These are phyloP conservation scores for Amanita exitialis DNA, from an alignment of 768 basidiomycete species.

Conservation along the genomic window DNA sequence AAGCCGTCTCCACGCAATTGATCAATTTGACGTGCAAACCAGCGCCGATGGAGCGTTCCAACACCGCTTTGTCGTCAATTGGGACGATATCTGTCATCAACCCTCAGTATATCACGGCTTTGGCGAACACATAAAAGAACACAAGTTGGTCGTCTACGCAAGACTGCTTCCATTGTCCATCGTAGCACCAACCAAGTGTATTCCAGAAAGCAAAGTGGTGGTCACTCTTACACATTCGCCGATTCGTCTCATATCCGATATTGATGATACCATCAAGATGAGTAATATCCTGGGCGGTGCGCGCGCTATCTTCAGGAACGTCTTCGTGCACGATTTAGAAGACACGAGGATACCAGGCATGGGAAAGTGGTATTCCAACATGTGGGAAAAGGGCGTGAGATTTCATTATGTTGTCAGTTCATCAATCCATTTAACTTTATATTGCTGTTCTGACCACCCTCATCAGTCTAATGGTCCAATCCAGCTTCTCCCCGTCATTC, in stretches of 20 bases:
- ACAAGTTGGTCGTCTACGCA: slow-evolving; percentile 45
- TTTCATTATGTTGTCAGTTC: slow-evolving; percentile 84
- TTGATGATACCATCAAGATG: slow-evolving; percentile 87
- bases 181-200: neutral
- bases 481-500: slow-evolving; percentile 71
- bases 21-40: slow-evolving; percentile 42
- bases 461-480: slow-evolving; percentile 80
- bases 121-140: slow-evolving; percentile 39
- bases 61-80: slow-evolving; percentile 47
- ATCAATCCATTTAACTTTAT: neutral
- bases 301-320: slow-evolving; percentile 77
- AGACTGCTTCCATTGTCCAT: slow-evolving; percentile 31
- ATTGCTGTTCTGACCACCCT: neutral
- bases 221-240: slow-evolving; percentile 50
- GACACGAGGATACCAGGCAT: slow-evolving; percentile 79
- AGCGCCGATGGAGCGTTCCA: slow-evolving; percentile 68
- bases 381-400: slow-evolving; percentile 62
- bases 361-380: slow-evolving; percentile 64
- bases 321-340: slow-evolving; percentile 77
- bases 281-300: slow-evolving; percentile 75
- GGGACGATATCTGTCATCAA: slow-evolving; percentile 60
- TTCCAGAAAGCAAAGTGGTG: slow-evolving; percentile 2
- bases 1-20: slow-evolving; percentile 33
- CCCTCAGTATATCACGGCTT: slow-evolving; percentile 41
- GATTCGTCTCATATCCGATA: slow-evolving; percentile 81